Percentiles rank a stretch among this genome's conserved stretches.
Conservation (phyloP, 2,329 filamentous ascomycete genomes). For the Parasarocladium wereldwijsianum region DNA sequence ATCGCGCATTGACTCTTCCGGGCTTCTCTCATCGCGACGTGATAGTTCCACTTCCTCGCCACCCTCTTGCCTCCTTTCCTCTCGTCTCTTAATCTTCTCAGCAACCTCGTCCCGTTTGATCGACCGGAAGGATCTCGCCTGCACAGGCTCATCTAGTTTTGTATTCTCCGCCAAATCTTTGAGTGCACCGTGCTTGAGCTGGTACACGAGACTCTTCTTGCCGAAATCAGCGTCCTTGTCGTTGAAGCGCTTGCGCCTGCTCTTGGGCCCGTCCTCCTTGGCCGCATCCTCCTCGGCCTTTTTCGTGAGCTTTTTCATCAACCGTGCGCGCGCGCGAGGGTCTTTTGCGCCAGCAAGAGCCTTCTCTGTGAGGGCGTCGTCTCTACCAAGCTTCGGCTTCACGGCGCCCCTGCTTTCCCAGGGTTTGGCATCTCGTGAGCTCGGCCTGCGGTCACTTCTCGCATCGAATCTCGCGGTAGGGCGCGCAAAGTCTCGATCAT, state of each 20-base stretch:
- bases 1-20: too few species aligned
- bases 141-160: conserved; percentile 6
- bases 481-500: too few species aligned
- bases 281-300: conserved; percentile 19
- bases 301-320: conserved; percentile 37
- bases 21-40: too few species aligned
- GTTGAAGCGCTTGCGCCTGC: conserved; percentile 36
- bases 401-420: neutral
- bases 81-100: too few species aligned
- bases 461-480: too few species aligned
- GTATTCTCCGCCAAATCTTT: conserved; percentile 14
- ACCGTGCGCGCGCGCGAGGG: conserved; percentile 22
- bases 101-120: too few species aligned
- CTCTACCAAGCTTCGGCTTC: conserved; percentile 1
- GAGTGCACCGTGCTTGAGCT: conserved; percentile 31
- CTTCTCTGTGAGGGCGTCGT: conserved; percentile 10
- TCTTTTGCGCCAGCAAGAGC: conserved; percentile 15
- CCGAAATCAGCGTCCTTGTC: conserved; percentile 34
- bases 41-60: too few species aligned
- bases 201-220: conserved; percentile 40
- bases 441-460: too few species aligned
- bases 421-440: too few species aligned
- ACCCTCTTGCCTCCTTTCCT: too few species aligned
- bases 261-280: conserved; percentile 20
- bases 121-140: neutral